These are phyloP conservation scores for Shiraia sp. DNA, from an alignment of 2,329 filamentous ascomycete species.

Conservation along the genomic window DNA sequence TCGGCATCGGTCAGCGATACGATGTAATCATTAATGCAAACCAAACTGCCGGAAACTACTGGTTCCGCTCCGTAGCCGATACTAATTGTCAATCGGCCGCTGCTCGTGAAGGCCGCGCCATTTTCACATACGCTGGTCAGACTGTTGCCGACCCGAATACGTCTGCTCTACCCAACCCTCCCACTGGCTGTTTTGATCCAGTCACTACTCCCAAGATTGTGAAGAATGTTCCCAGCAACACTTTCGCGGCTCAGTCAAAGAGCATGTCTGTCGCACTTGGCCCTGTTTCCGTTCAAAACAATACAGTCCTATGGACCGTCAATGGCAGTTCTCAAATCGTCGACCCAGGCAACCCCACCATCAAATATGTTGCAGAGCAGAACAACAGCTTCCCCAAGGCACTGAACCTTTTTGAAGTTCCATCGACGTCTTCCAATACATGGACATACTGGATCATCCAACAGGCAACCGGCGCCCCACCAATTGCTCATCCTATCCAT, in stretches of 20 bases:
- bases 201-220: slow-evolving; percentile 38
- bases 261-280: slow-evolving; percentile 35
- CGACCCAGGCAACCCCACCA: slow-evolving; percentile 54
- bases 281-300: slow-evolving; percentile 29
- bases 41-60: slow-evolving; percentile 35
- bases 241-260: slow-evolving; percentile 29
- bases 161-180: slow-evolving; percentile 22
- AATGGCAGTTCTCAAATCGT: slow-evolving; percentile 54
- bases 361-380: slow-evolving; percentile 48
- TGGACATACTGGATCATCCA: slow-evolving; percentile 56
- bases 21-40: slow-evolving; percentile 43
- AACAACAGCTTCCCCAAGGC: slow-evolving; percentile 46
- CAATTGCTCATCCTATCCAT: slow-evolving; percentile 43
- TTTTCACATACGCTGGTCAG: slow-evolving; percentile 44
- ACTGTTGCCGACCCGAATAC: slow-evolving; percentile 43
- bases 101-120: slow-evolving; percentile 38
- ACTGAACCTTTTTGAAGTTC: slow-evolving; percentile 50
- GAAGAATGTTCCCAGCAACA: slow-evolving; percentile 37
- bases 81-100: slow-evolving; percentile 25
- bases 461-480: slow-evolving; percentile 37
- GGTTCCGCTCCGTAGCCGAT: slow-evolving; percentile 38
- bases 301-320: slow-evolving; percentile 38
- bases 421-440: slow-evolving; percentile 25
- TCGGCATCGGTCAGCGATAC: slow-evolving; percentile 47
- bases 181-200: slow-evolving; percentile 43